phyloP scores from a whole-genome alignment of 345 rosid genomes.

The Capsella bursapastoris region DNA sequence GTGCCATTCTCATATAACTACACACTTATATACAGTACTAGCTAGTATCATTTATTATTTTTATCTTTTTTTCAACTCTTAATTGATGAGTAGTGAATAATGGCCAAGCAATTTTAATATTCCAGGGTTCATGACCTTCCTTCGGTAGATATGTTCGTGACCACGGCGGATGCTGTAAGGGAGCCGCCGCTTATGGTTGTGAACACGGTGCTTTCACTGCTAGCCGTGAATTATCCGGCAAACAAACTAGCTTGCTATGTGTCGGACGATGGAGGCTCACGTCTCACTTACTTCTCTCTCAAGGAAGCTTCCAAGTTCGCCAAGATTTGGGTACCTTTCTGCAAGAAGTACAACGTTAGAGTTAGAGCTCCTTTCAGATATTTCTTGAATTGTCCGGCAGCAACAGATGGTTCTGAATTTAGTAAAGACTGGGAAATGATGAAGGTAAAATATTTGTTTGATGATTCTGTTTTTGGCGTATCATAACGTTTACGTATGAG shows the following conservation, averaged over 20 bases:
- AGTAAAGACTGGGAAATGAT: conserved; percentile 48
- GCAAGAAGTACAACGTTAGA: conserved; percentile 56
- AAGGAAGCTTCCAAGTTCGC: conserved; percentile 67
- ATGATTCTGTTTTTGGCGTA: background rate
- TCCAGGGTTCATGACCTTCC: conserved; percentile 56
- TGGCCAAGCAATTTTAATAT: conserved; percentile 1
- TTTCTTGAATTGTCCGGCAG: conserved; percentile 35
- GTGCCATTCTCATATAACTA: background rate
- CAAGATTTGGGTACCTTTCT: conserved; percentile 77
- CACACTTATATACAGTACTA: background rate
- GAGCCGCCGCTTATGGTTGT: conserved; percentile 42
- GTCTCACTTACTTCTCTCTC: conserved; percentile 59
- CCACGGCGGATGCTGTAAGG: conserved; percentile 46
- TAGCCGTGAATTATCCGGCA: conserved; percentile 66
- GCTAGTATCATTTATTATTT: background rate
- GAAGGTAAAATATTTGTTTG: conserved; percentile 48
- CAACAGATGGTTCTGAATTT: conserved; percentile 47
- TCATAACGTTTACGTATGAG: too few relatives aligned
- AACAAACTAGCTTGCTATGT: conserved; percentile 61
- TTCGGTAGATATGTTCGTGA: conserved; percentile 65
- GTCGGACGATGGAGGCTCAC: conserved; percentile 70
- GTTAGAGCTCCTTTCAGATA: conserved; percentile 77
- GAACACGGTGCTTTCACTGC: conserved; percentile 50
- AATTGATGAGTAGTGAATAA: background rate
- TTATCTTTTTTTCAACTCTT: background rate